Evolutionary conservation across 805 yeast species (phyloP).

Genomic region (Candida ipomoeae): DNA sequence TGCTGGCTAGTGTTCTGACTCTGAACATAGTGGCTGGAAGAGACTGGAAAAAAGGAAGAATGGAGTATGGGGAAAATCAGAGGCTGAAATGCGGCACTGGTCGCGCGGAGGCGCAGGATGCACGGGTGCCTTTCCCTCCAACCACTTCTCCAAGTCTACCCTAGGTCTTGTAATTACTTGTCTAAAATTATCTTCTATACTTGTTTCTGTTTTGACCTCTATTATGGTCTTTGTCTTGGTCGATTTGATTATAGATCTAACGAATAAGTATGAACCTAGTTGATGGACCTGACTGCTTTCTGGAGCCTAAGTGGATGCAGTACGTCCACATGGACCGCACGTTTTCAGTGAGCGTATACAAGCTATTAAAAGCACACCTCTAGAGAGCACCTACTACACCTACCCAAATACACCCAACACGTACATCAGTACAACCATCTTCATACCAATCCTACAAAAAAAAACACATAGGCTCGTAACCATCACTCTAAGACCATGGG

Average conservation of each 20-base stretch:
- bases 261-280: too few relatives aligned
- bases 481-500: conserved; percentile 56
- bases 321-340: not conserved
- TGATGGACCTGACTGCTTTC: too few relatives aligned
- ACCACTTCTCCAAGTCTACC: too few relatives aligned
- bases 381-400: not conserved
- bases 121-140: not conserved
- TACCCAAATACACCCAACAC: not conserved
- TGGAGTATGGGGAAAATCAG: not conserved
- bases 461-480: too few relatives aligned
- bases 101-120: not conserved
- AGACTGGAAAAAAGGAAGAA: not conserved
- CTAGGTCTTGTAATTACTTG: too few relatives aligned
- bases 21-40: not conserved
- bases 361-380: not conserved
- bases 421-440: not conserved
- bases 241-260: too few relatives aligned
- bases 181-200: too few relatives aligned
- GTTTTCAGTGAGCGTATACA: not conserved
- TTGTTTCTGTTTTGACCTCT: too few relatives aligned
- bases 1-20: not conserved
- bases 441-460: too few relatives aligned
- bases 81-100: not conserved
- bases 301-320: not conserved
- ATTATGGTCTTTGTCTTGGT: too few relatives aligned